Conservation (phyloP, 768 basidiomycete genomes). For the Sporobolomyces phaffii region DNA sequence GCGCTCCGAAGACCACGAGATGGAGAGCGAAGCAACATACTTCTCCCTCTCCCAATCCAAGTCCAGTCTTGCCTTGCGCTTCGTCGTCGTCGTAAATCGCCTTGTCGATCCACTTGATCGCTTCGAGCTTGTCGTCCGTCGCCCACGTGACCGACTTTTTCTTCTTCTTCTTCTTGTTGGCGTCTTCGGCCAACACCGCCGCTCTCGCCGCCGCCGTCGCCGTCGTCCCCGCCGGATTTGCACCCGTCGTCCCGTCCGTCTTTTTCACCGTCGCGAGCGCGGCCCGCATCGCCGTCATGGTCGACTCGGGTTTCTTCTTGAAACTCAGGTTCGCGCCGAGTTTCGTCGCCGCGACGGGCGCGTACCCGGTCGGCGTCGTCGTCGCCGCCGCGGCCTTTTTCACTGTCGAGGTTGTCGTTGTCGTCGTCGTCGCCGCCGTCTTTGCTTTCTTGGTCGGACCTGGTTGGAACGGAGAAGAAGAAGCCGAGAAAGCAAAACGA, state of each 20-base stretch:
- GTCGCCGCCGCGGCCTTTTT: not conserved
- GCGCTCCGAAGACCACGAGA: not conserved
- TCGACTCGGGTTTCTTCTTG: conserved; percentile 18
- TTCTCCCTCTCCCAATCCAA: not conserved
- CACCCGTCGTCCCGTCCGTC: not conserved
- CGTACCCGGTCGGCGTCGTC: not conserved
- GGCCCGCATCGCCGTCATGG: not conserved
- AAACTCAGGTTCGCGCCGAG: not conserved
- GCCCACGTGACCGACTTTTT: conserved; percentile 20
- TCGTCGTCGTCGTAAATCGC: conserved; percentile 18
- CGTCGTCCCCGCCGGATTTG: not conserved
- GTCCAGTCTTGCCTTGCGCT: not conserved
- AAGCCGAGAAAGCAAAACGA: too few species aligned
- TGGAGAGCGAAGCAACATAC: not conserved
- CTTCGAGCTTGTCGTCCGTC: conserved; percentile 13
- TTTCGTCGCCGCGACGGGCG: not conserved
- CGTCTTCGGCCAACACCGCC: not conserved
- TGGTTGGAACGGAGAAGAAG: not conserved
- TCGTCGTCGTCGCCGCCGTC: not conserved
- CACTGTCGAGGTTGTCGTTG: too few species aligned
- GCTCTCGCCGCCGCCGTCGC: not conserved
- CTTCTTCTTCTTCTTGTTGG: not conserved
- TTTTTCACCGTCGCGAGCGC: not conserved
- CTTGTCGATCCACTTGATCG: conserved; percentile 10
- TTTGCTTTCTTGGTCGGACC: conserved; percentile 21